These are phyloP conservation scores for Eucalyptus erythrocorys DNA, from an alignment of 345 rosid genomes.

Conservation along the genomic window DNA sequence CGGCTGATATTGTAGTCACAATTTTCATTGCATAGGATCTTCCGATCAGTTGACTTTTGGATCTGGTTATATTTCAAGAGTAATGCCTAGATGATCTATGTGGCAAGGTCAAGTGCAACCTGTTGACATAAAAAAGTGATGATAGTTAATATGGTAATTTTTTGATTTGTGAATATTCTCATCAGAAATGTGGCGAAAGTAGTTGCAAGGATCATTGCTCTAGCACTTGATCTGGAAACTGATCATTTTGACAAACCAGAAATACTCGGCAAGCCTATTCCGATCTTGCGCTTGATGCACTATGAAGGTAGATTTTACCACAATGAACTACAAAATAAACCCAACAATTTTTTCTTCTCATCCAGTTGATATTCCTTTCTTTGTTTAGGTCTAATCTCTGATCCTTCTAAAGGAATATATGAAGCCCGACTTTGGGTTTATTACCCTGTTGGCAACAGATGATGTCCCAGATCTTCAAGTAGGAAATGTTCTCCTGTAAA, in stretches of 20 bases:
- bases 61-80: neutral
- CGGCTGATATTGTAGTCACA: neutral
- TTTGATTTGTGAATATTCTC: neutral
- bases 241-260: conserved; percentile 64
- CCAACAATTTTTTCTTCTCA: neutral
- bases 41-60: neutral
- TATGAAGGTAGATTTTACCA: conserved; percentile 34
- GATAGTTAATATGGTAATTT: neutral
- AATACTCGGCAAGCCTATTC: conserved; percentile 66
- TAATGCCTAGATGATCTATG: neutral
- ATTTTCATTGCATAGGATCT: neutral
- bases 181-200: conserved; percentile 44
- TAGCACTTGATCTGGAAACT: conserved; percentile 54
- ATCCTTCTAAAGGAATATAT: conserved; percentile 66
- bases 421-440: conserved; percentile 82
- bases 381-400: conserved; percentile 44
- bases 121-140: neutral
- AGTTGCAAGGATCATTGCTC: conserved; percentile 55
- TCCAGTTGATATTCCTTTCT: neutral
- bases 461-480: conserved; percentile 72
- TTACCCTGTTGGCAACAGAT: conserved; percentile 86
- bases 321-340: neutral
- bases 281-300: conserved; percentile 47
- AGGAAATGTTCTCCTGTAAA: neutral
- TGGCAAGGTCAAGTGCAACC: neutral